Evolutionary conservation across 768 basidiomycete genomes (phyloP), one percentile per base, ranked within the genome.

Genomic region (Mycena vulgaris): DNA sequence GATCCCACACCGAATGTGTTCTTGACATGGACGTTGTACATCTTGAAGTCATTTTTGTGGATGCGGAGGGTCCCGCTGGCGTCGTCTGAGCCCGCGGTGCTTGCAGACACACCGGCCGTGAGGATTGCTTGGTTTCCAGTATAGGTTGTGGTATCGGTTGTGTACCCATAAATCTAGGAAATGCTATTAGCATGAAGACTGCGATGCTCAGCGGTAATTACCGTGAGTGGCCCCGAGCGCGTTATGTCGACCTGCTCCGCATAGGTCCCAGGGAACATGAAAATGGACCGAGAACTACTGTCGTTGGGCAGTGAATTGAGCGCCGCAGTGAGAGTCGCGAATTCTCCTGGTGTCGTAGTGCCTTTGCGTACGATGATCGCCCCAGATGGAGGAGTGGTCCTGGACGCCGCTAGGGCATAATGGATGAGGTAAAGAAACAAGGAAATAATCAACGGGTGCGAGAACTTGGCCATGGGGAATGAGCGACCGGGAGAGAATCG

Each of bases 11-110:
- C 87, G 64, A 80, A 84, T 0, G 83, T 85, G 66, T 88, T n/a
- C n/a, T n/a, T 82, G 19, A 88, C 82, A 56, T 88, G 82, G 49
- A 87, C 80, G 55, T 88, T 88, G 75, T 88, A 88, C 80, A 88
- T 77, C 53, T 76, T 80, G 75, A 87, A 86, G 67, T 85, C 75
- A 59, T 87, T 75, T 68, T 85, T 85, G 79, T 87, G 85, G 53
- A 87, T 77, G 16, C 86, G 84, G 16, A 88, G 72, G 0, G 87
- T 87, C 1, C 87, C 86, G 65, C 82, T 84, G 5, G 83, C 83
- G 66, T 88, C 87, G 74, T 88, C 78, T 1, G 84, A 85, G 5
- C 85, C 85, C 11, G 84, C 83, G 3, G 74, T 71, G 33, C 70
- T 78, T 7, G 82, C 80, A 13, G 82, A 74, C 7, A 82, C 74